phyloP scores from a whole-genome alignment of 805 yeast genomes.

The Zygotorulaspora chibaensis region DNA sequence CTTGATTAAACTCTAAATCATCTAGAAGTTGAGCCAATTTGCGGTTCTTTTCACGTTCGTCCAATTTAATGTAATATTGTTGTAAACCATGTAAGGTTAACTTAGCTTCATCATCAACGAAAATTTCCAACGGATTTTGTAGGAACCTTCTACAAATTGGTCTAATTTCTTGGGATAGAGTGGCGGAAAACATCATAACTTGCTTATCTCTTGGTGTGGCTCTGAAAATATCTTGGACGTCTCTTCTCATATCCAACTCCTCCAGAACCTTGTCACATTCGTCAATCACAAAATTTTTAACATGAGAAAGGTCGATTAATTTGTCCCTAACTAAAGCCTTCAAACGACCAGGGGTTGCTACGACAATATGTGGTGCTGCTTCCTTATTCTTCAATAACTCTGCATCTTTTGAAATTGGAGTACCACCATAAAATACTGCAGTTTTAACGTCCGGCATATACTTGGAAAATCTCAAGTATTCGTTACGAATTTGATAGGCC shows the following conservation, averaged over 20 bases:
- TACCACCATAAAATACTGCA: constrained; percentile 96
- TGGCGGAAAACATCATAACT: constrained; percentile 99
- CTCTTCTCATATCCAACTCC: constrained; percentile 91
- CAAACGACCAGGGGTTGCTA: constrained; percentile 97
- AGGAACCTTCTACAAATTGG: constrained; percentile 96
- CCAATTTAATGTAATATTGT: constrained; percentile 88
- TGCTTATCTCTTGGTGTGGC: constrained; percentile 97
- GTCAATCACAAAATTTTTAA: constrained; percentile 92
- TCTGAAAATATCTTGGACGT: constrained; percentile 96
- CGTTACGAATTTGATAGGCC: constrained; percentile 97
- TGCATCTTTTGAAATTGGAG: constrained; percentile 76
- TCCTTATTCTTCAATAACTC: constrained; percentile 88
- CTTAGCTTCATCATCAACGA: constrained; percentile 96
- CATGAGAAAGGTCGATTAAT: constrained; percentile 76
- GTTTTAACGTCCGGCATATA: constrained; percentile 98
- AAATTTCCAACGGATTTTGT: constrained; percentile 96
- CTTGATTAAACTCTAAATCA: constrained; percentile 95
- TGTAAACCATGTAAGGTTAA: constrained; percentile 96
- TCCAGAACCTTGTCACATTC: constrained; percentile 98
- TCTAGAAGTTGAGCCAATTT: constrained; percentile 89
- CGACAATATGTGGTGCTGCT: constrained; percentile 93
- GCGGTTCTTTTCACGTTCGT: constrained; percentile 89
- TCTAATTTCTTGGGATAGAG: constrained; percentile 88
- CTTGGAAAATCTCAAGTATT: constrained; percentile 94
- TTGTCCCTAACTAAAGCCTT: constrained; percentile 92